Percentiles rank a stretch among this genome's conserved stretches.
phyloP scores from a whole-genome alignment of 192 early-diverging fungal species.

The Chytriomyces sp. region DNA sequence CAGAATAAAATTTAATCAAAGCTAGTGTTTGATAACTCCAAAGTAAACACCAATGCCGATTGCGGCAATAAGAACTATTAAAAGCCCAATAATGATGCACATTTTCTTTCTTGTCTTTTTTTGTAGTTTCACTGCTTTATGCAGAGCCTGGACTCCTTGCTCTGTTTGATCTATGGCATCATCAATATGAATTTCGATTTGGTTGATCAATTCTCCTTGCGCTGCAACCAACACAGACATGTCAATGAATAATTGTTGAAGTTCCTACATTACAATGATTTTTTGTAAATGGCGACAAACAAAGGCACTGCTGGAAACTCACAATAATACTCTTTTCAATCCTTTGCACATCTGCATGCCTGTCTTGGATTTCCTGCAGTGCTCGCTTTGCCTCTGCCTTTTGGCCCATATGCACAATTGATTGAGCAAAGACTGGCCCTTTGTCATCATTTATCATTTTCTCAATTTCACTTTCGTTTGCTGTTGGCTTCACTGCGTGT shows the following conservation, averaged over 20 bases:
- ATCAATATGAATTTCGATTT: constrained; percentile 69
- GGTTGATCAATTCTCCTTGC: constrained; percentile 72
- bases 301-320: no score
- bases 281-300: no score
- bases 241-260: constrained; percentile 86
- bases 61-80: constrained; percentile 37
- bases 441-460: constrained; percentile 73
- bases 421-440: constrained; percentile 79
- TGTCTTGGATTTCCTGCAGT: constrained; percentile 78
- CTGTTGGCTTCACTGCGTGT: constrained; percentile 84
- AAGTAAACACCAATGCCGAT: constrained; percentile 48
- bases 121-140: constrained; percentile 60
- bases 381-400: constrained; percentile 73
- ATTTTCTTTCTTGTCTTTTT: constrained; percentile 65
- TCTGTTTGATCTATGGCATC: constrained; percentile 66
- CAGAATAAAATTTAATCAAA: no score
- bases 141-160: constrained; percentile 60
- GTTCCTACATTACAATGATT: constrained; percentile 72
- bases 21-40: constrained; percentile 32
- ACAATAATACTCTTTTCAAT: constrained; percentile 87
- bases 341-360: constrained; percentile 83
- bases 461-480: constrained; percentile 76
- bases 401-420: constrained; percentile 69
- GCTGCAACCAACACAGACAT: constrained; percentile 81
- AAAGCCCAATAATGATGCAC: constrained; percentile 57